phyloP scores from a whole-genome alignment of 2,329 filamentous ascomycete genomes.

The Fusarium coffeatum region DNA sequence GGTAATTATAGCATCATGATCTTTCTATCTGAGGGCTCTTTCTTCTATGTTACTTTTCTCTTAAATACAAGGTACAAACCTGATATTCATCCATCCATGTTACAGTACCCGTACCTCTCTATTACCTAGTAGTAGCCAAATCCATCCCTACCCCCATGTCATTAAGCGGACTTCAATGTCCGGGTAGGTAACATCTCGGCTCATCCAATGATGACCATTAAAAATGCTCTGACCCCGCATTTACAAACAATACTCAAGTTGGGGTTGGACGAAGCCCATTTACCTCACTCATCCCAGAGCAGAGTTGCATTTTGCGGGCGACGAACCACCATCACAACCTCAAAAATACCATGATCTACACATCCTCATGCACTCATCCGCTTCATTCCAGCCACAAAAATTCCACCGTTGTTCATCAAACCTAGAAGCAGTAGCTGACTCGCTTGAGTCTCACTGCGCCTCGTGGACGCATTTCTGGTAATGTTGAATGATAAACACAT shows the following conservation, averaged over 20 bases:
- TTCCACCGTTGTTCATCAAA: conserved; percentile 24
- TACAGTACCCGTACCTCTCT: background rate
- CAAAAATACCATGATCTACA: conserved; percentile 31
- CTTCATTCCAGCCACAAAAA: conserved; percentile 18
- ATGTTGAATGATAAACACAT: conserved; percentile 11
- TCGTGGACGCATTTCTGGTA: conserved; percentile 21
- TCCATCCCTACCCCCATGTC: conserved; percentile 10
- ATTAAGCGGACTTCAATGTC: conserved; percentile 45
- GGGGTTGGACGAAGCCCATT: conserved; percentile 33
- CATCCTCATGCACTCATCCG: conserved; percentile 27
- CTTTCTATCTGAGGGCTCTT: too few relatives aligned
- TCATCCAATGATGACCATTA: conserved; percentile 34
- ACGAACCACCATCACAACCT: conserved; percentile 19
- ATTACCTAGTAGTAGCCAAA: background rate
- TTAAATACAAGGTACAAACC: background rate
- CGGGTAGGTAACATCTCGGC: conserved; percentile 19
- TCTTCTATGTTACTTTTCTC: background rate
- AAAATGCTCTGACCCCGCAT: conserved; percentile 33
- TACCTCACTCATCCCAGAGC: conserved; percentile 18
- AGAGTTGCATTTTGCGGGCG: conserved; percentile 14
- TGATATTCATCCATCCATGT: background rate
- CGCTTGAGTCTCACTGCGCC: conserved; percentile 23
- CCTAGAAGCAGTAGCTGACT: conserved; percentile 18
- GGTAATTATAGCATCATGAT: background rate
- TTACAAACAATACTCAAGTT: conserved; percentile 23